phyloP scores from a whole-genome alignment of 2,329 filamentous ascomycete species.

The Aspergillus sp. region DNA sequence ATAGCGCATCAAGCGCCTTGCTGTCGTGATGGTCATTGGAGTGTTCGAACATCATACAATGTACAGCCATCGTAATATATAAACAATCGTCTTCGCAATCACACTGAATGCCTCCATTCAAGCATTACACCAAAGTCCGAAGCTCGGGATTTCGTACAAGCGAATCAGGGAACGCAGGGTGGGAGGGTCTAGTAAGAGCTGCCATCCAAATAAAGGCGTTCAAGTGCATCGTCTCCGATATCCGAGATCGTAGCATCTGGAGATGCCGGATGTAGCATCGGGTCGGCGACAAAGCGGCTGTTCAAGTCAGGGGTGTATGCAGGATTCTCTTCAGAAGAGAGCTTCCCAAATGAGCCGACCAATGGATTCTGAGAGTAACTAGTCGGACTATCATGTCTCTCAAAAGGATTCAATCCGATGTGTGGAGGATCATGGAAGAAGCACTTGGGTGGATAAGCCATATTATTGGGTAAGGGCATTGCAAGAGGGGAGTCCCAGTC shows the following conservation, averaged over 20 bases:
- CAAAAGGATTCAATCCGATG: constrained; percentile 21
- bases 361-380: constrained; percentile 35
- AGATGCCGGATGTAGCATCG: constrained; percentile 20
- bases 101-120: too few relatives aligned
- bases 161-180: background rate
- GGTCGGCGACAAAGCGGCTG: constrained; percentile 14
- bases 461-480: constrained; percentile 18
- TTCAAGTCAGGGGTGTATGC: constrained; percentile 17
- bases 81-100: too few relatives aligned
- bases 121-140: too few relatives aligned
- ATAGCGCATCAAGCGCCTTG: too few relatives aligned
- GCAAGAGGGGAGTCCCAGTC: constrained; percentile 24
- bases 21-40: too few relatives aligned
- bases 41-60: too few relatives aligned
- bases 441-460: constrained; percentile 22
- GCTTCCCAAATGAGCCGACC: constrained; percentile 23
- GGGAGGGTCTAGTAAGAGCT: constrained; percentile 19
- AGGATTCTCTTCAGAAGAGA: constrained; percentile 19
- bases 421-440: constrained; percentile 23
- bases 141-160: background rate
- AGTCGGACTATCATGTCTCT: constrained; percentile 22
- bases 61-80: too few relatives aligned
- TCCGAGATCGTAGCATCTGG: constrained; percentile 36
- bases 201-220: constrained; percentile 30
- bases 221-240: constrained; percentile 31